These are phyloP conservation scores for Chaetomium fimeti DNA, from an alignment of 495 filamentous ascomycete genomes.

Conservation along the genomic window DNA sequence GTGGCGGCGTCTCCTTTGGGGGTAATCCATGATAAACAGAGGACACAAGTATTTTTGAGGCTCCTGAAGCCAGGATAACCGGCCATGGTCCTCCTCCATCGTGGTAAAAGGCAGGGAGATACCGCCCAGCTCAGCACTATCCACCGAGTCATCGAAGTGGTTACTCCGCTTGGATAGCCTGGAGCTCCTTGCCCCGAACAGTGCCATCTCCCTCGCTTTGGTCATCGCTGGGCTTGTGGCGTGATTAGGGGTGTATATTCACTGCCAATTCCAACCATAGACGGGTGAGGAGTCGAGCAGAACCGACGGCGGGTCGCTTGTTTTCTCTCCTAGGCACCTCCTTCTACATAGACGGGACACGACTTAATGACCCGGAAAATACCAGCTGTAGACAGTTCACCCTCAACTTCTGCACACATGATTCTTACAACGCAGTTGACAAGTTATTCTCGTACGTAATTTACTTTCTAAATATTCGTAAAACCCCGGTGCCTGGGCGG, in stretches of 20 bases:
- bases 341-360: neutral
- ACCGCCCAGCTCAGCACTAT: neutral
- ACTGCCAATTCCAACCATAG: neutral
- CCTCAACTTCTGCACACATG: neutral
- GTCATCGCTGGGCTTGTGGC: neutral
- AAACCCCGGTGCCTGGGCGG: too few species aligned
- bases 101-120: neutral
- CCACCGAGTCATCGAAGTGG: slow-evolving; percentile 2
- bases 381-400: neutral
- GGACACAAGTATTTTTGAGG: neutral
- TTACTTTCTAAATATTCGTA: too few species aligned
- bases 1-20: neutral
- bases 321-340: neutral
- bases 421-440: neutral
- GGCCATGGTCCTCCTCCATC: neutral
- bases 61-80: neutral
- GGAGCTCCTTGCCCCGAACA: neutral
- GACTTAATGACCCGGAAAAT: neutral
- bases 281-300: neutral
- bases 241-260: neutral
- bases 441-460: neutral
- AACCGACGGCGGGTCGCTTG: neutral
- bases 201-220: neutral
- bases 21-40: neutral
- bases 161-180: neutral